phyloP scores from a whole-genome alignment of 306 rosid species.

The Alnus glutinosa region DNA sequence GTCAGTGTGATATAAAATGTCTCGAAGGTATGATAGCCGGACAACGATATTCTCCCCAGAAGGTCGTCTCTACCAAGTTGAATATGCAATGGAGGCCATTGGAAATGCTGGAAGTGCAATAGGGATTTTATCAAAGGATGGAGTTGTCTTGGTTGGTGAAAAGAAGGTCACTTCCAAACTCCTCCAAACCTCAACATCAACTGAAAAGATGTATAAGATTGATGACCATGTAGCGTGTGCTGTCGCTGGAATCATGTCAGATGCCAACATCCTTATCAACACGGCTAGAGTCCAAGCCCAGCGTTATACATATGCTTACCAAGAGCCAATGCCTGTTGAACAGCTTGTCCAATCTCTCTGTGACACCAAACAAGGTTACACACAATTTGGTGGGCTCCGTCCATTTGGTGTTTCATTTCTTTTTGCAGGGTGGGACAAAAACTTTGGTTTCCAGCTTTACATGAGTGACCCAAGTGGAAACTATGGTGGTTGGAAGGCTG shows the following conservation, averaged over 20 bases:
- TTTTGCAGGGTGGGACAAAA: background rate
- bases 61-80: background rate
- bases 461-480: background rate
- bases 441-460: background rate
- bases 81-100: background rate
- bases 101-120: background rate
- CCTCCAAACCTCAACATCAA: background rate
- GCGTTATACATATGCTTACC: background rate
- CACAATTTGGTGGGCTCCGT: background rate
- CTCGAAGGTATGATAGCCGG: background rate
- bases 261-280: background rate
- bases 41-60: background rate
- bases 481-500: background rate
- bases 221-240: background rate
- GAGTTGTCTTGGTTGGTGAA: background rate
- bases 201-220: constrained; percentile 2
- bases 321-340: constrained; percentile 1
- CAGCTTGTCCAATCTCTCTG: background rate
- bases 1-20: background rate
- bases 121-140: background rate
- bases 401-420: constrained; percentile 1
- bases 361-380: background rate
- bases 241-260: background rate
- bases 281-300: background rate
- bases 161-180: background rate